Evolutionary conservation across 1,284 basidiomycete genomes (phyloP).

Genomic region (Ustilago loliicola): DNA sequence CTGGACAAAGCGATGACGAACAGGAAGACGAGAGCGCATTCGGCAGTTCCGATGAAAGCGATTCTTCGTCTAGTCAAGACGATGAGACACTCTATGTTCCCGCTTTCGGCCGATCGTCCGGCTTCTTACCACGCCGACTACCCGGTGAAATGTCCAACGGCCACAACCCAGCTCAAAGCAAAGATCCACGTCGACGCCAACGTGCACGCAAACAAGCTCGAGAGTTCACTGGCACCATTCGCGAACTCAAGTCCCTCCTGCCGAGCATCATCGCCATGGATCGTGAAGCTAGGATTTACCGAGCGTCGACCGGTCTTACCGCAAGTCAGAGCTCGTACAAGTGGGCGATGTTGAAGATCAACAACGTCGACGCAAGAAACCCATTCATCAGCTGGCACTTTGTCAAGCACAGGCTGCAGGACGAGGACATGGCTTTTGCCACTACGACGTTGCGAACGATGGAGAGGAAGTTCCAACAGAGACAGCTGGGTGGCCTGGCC

Average conservation of each 20-base stretch:
- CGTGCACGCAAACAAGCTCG: slow-evolving; percentile 39
- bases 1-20: slow-evolving; percentile 37
- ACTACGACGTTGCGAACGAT: slow-evolving; percentile 50
- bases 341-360: slow-evolving; percentile 51
- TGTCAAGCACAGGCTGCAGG: slow-evolving; percentile 57
- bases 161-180: slow-evolving; percentile 29
- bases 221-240: slow-evolving; percentile 60
- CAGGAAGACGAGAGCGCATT: slow-evolving; percentile 31
- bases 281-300: slow-evolving; percentile 28
- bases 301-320: slow-evolving; percentile 20
- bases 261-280: slow-evolving; percentile 60
- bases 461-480: slow-evolving; percentile 55
- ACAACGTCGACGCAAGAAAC: slow-evolving; percentile 60
- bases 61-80: slow-evolving; percentile 43
- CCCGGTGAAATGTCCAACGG: slow-evolving; percentile 51
- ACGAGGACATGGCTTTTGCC: slow-evolving; percentile 61
- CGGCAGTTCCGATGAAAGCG: slow-evolving; percentile 37
- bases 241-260: slow-evolving; percentile 60
- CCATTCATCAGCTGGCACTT: slow-evolving; percentile 66
- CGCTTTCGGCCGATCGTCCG: slow-evolving; percentile 31
- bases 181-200: slow-evolving; percentile 14
- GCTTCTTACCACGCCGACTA: slow-evolving; percentile 51
- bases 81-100: slow-evolving; percentile 41
- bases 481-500: slow-evolving; percentile 21
- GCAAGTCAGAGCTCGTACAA: slow-evolving; percentile 48